A percentile compares a stretch with the other conserved stretches of the same genome.
phyloP scores from a whole-genome alignment of 192 early-diverging fungal genomes.

The Dimargaris cristalligena region DNA sequence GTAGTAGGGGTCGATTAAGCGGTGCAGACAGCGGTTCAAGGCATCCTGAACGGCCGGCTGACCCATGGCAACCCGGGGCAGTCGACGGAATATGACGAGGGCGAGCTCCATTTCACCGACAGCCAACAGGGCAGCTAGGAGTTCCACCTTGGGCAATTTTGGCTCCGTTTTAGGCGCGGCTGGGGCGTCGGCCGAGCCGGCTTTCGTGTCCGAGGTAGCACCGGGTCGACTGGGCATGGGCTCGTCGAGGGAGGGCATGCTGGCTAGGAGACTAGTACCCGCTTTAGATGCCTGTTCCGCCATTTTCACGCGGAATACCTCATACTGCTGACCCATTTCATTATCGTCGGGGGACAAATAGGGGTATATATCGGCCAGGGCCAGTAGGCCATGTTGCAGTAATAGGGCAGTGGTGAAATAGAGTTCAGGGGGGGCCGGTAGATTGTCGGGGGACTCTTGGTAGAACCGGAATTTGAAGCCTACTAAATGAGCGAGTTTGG shows the following conservation, averaged over 20 bases:
- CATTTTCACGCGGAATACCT: constrained; percentile 25
- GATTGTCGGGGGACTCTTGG: constrained; percentile 16
- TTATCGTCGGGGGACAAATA: constrained; percentile 39
- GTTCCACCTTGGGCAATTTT: no score
- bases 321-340: constrained; percentile 27
- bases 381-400: constrained; percentile 30
- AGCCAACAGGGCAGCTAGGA: constrained; percentile 38
- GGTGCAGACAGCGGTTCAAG: constrained; percentile 39
- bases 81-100: constrained; percentile 29
- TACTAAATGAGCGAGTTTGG: constrained; percentile 41
- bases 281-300: constrained; percentile 16
- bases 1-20: constrained; percentile 40
- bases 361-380: constrained; percentile 45
- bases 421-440: constrained; percentile 24
- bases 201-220: neutral
- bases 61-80: constrained; percentile 30
- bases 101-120: constrained; percentile 42
- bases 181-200: neutral
- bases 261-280: neutral
- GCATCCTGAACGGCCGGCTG: constrained; percentile 41
- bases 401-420: constrained; percentile 36
- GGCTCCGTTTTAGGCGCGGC: no score
- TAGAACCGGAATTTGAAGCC: constrained; percentile 57
- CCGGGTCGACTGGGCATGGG: neutral
- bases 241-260: constrained; percentile 10